Evolutionary conservation across 176 grass and related monocot genomes (phyloP).

Genomic region (Raddia guianensis): DNA sequence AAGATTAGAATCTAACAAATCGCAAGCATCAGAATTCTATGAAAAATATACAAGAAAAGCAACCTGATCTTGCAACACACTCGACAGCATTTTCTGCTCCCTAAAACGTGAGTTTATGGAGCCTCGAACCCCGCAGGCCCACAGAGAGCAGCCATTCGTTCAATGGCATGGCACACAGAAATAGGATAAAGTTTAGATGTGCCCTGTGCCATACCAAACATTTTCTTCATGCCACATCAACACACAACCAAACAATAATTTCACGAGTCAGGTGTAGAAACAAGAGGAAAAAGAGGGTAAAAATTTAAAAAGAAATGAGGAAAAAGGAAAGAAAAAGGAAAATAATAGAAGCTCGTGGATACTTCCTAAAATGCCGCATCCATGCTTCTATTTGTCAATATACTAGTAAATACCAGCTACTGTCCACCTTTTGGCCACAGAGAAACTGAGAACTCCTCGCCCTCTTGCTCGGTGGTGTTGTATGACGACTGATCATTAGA

Average conservation of each 20-base stretch:
- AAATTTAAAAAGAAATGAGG: conserved; percentile 25
- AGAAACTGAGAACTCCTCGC: conserved; percentile 44
- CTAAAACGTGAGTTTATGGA: not conserved
- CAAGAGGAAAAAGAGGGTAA: conserved; percentile 28
- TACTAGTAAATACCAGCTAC: conserved; percentile 53
- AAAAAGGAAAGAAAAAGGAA: conserved; percentile 9
- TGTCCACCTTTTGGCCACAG: conserved; percentile 37
- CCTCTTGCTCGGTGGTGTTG: conserved; percentile 45
- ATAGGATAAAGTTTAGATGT: not conserved
- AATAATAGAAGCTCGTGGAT: conserved; percentile 66
- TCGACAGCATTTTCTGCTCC: not conserved
- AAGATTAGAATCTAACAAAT: too few species aligned
- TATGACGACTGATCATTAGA: conserved; percentile 43
- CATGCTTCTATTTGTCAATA: conserved; percentile 73
- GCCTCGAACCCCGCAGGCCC: not conserved
- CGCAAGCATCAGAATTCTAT: not conserved
- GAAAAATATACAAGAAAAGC: not conserved
- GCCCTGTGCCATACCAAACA: conserved; percentile 33
- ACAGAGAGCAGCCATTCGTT: conserved; percentile 3
- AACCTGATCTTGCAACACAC: not conserved
- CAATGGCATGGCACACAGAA: too few species aligned
- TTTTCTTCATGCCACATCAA: conserved; percentile 51
- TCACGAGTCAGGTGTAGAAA: conserved; percentile 24
- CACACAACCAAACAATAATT: conserved; percentile 40
- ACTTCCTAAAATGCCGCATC: conserved; percentile 93